Evolutionary conservation across 2,329 filamentous ascomycete species (phyloP).

Genomic region (Periconia digitata): DNA sequence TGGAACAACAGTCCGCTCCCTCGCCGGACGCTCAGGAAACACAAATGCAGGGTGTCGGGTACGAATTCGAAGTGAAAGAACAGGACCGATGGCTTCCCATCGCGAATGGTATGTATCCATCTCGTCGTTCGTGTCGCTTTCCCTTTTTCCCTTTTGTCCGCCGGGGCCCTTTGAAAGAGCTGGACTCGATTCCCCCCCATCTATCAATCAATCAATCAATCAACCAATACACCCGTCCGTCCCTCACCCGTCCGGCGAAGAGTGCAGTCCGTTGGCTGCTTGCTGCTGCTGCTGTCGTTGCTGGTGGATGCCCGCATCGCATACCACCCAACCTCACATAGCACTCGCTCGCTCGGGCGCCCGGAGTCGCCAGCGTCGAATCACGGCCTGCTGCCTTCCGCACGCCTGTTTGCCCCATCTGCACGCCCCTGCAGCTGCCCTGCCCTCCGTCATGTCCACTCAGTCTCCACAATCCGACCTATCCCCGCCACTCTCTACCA

Average conservation of each 20-base stretch:
- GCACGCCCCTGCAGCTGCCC: constrained; percentile 42
- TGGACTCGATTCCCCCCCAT: too few relatives aligned
- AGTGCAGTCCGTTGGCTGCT: constrained; percentile 45
- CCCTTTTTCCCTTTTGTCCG: constrained; percentile 39
- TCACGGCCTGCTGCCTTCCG: constrained; percentile 40
- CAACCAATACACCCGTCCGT: too few relatives aligned
- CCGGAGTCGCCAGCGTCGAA: constrained; percentile 49
- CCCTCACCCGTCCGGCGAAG: too few relatives aligned
- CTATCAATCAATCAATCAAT: too few relatives aligned
- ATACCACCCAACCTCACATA: background rate
- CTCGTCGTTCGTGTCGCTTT: constrained; percentile 28
- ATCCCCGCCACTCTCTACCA: constrained; percentile 32
- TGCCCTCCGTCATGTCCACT: constrained; percentile 46
- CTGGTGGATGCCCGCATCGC: constrained; percentile 47
- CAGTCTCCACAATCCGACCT: constrained; percentile 43
- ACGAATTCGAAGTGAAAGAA: constrained; percentile 99
- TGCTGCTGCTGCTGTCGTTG: too few relatives aligned
- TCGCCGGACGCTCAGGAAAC: constrained; percentile 81
- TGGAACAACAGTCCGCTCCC: constrained; percentile 91
- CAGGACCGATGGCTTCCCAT: constrained; percentile 99
- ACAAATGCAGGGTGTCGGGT: constrained; percentile 73
- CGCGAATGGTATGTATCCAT: constrained; percentile 89
- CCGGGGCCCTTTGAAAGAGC: constrained; percentile 42
- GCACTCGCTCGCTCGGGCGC: too few relatives aligned
- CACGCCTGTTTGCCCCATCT: constrained; percentile 30